Evolutionary conservation across 805 yeast species (phyloP), one percentile per base, ranked within the genome.

Genomic region (Candida jianshihensis): DNA sequence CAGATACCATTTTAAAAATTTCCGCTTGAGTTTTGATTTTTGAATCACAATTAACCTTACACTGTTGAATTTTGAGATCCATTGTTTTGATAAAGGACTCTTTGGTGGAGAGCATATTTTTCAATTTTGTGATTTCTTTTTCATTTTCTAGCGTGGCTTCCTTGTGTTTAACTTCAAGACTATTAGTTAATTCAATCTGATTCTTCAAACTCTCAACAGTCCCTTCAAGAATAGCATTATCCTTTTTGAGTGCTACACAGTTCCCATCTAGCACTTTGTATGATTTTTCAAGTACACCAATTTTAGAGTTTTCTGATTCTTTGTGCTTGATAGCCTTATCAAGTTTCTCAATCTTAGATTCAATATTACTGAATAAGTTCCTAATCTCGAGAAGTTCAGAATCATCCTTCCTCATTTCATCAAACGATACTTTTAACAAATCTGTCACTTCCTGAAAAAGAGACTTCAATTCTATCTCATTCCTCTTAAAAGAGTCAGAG

Each of bases 1-100:
- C 47, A 6, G 43, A 40, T 1, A 60, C 44, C 14, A 61, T 47
- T 18, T 53, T 53, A 26, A 55, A 44, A 4, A 63, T 51, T 19
- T 61, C 64, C 15, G 46, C 46, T 41, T 64, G 68, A 1, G 64
- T 56, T 16, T 56, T 48, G 15, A 64, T 29, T 41, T 64, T 61
- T 30, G 57, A 54, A 18, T 64, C 64, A 31, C 49, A 59, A n/a
- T 46, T 51, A 4, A 53, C 44, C 26, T 50, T 46, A 7, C 37
- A 44, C 36, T 40, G 51, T 29, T 35, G 33, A 24, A 33, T 39
- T 44, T 34, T 48, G 30, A 33, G 51, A 11, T 40, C 53, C 9
- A 38, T 17, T 2, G 25, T 11, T 24, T 44, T 38, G 35, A 38
- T 17, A 4, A 11, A 26, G 2, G 30, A 20, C 6, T 31, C 40